Base-by-base conservation (phyloP, 108 stramenopile species). In the Phaeodactylum tricornutum region DNA sequence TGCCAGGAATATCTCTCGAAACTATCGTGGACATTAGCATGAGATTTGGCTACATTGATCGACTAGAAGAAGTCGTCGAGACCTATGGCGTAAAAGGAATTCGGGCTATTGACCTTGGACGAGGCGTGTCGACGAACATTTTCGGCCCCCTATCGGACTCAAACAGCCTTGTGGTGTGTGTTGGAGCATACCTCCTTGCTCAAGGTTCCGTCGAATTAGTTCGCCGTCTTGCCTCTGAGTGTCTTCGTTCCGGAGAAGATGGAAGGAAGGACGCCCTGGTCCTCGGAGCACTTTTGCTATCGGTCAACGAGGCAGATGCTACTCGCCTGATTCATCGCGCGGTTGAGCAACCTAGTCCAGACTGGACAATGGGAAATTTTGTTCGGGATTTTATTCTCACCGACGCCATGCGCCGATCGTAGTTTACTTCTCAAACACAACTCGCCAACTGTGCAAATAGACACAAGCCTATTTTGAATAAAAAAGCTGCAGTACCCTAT, bases 1-100 rank as follows among this genome's bases (percentile, higher is more conserved):
- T 89, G 27, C 24, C 61, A 16, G 82, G 79, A 2, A 43, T 89
- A 12, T 84, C 82, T n/a, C 23, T 84, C 27, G 82, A 89, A 46
- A 75, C 61, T 0, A 66, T 64, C 8, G 60, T 84, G 26, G 87
- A 89, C 36, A 39, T 84, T 7, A 77, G 75, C 50, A 79, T 84
- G 69, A 49, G 62, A 42, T 67, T 73, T 48, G 78, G 71, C 6
- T 69, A 55, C 28, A 55, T 65, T 11, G 75, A 81, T 50, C 77
- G 72, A 20, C 47, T 88, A 34, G 79, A 74, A 50, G 57, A 76
- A 57, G 43, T 74, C 0, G 47, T 84, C 4, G 71, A 74, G 28
- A 46, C 45, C 11, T 50, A 77, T 47, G 81, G 81, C 11, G 20
- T 73, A 23, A 50, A 58, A 38, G 59, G 75, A 1, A 26, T 88